Evolutionary conservation across 176 grass and related monocot genomes (phyloP).

Genomic region (Thinopyrum elongatum): DNA sequence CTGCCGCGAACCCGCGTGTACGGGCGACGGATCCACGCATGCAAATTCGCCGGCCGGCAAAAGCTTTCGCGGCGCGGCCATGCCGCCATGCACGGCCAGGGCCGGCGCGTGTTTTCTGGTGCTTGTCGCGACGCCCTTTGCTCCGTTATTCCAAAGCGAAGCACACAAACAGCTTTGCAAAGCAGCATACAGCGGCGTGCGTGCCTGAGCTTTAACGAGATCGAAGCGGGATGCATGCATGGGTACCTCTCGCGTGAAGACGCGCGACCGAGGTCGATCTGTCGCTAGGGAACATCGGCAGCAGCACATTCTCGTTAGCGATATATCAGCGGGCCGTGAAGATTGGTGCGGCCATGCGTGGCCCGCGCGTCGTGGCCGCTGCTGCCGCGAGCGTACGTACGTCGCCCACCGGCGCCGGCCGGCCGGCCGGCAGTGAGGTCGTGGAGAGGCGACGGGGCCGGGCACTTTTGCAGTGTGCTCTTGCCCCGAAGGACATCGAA

Average conservation of each 20-base stretch:
- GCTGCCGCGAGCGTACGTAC: background rate
- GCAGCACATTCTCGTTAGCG: background rate
- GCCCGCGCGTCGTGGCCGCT: background rate
- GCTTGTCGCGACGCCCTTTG: slow-evolving; percentile 47
- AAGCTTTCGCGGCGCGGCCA: background rate
- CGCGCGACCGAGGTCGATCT: no score
- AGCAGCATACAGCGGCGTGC: background rate
- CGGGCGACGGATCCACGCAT: background rate
- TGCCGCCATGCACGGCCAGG: background rate
- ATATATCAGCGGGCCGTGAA: background rate
- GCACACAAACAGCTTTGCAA: background rate
- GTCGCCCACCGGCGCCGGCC: background rate
- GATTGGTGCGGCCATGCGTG: background rate
- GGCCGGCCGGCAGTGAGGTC: background rate
- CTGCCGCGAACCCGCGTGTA: background rate
- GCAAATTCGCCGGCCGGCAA: background rate
- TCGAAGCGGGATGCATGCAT: background rate
- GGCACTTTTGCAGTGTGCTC: slow-evolving; percentile 14
- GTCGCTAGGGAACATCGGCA: no score
- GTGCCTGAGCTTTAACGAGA: background rate
- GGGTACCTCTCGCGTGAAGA: no score
- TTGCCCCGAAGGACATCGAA: background rate
- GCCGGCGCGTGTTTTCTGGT: background rate
- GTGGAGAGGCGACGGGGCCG: slow-evolving; percentile 22
- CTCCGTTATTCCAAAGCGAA: slow-evolving; percentile 4